Percentiles rank a stretch among this genome's conserved stretches.
Conservation (phyloP, 352 stramenopile species). For the Elongisporangium undulatum region DNA sequence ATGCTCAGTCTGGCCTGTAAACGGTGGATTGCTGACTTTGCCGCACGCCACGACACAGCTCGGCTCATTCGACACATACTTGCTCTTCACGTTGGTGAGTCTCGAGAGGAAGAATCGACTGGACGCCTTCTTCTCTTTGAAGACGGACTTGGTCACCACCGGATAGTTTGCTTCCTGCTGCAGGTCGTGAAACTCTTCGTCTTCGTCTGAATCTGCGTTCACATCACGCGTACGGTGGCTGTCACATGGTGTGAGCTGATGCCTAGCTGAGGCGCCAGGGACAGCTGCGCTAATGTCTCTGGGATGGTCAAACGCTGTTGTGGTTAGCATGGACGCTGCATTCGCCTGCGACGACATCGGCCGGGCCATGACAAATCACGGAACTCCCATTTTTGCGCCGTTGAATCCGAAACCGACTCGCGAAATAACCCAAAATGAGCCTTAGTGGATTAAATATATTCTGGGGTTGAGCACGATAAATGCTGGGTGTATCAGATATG, state of each 20-base stretch:
- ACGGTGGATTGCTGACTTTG: background rate
- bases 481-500: too few relatives aligned
- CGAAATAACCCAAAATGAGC: background rate
- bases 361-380: background rate
- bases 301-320: background rate
- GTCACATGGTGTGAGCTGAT: too few relatives aligned
- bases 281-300: background rate
- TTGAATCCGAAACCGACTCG: background rate
- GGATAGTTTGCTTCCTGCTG: conserved; percentile 15
- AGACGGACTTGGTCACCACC: conserved; percentile 68
- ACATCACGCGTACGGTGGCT: background rate
- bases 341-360: background rate
- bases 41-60: background rate
- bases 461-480: too few relatives aligned
- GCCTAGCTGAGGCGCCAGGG: background rate
- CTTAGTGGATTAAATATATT: too few relatives aligned
- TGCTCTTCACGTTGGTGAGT: background rate
- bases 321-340: background rate
- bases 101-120: background rate
- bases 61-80: background rate
- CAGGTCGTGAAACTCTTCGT: conserved; percentile 29
- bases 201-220: conserved; percentile 8
- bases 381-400: too few relatives aligned
- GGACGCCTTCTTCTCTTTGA: conserved; percentile 42
- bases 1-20: background rate